Percentiles rank a stretch among this genome's conserved stretches.
These are phyloP conservation scores for Populus euphratica DNA, from an alignment of 345 rosid genomes.

Conservation along the genomic window DNA sequence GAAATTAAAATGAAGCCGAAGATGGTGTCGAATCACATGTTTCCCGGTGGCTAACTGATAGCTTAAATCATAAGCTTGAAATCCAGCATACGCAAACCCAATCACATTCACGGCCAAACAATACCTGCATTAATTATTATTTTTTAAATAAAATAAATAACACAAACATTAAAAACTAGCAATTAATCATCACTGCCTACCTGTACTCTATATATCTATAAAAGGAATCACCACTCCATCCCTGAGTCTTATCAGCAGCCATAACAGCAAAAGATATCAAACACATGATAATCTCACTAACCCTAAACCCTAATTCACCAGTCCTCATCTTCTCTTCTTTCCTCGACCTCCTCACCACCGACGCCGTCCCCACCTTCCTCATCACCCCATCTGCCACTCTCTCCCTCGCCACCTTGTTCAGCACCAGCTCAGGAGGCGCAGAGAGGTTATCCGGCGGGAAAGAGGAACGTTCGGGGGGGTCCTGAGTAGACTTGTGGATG, in stretches of 20 bases:
- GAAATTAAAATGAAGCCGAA: conserved; percentile 55
- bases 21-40: conserved; percentile 49
- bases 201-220: conserved; percentile 92
- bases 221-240: conserved; percentile 98
- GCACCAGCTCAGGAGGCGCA: conserved; percentile 22
- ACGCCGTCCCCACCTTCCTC: conserved; percentile 32
- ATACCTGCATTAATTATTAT: conserved; percentile 41
- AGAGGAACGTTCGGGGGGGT: conserved; percentile 37
- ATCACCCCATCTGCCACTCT: conserved; percentile 9
- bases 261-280: conserved; percentile 89
- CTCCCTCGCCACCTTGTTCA: conserved; percentile 47
- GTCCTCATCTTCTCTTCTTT: conserved; percentile 33
- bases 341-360: conserved; percentile 36
- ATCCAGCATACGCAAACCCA: conserved; percentile 65
- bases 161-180: not conserved
- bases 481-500: conserved; percentile 48
- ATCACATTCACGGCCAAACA: conserved; percentile 78
- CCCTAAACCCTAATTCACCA: conserved; percentile 60
- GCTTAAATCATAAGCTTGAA: conserved; percentile 66
- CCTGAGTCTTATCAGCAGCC: conserved; percentile 94
- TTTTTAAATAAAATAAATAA: not conserved
- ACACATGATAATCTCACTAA: conserved; percentile 61
- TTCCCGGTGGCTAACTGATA: conserved; percentile 47
- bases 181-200: conserved; percentile 21
- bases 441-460: conserved; percentile 17